Evolutionary conservation across 148 eudicot genomes (phyloP).

Genomic region (Chenopodium formosanum): DNA sequence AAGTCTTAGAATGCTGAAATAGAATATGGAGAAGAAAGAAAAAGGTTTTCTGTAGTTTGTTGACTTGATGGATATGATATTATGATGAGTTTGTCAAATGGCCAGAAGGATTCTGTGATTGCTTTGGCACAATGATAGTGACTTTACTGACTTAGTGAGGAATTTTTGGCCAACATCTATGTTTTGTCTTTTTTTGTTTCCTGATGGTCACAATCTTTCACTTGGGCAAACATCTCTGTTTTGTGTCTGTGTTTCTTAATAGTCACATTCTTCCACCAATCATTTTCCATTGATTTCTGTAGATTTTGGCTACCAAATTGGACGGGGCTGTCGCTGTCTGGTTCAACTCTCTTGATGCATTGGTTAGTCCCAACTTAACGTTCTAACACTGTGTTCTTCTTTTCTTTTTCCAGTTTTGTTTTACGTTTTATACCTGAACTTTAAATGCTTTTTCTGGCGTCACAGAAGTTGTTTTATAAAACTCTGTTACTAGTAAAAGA

Average conservation of each 20-base stretch:
- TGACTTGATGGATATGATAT: neutral
- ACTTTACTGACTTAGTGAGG: neutral
- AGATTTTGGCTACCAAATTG: constrained; percentile 98
- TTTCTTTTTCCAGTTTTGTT: neutral
- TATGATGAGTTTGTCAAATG: neutral
- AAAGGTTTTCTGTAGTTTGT: neutral
- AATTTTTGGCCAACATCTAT: neutral
- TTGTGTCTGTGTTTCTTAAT: neutral
- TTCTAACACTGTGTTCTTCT: neutral
- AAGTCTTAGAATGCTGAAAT: neutral
- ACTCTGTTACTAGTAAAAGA: neutral
- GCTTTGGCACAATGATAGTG: neutral
- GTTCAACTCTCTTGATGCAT: constrained; percentile 63
- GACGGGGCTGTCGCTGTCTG: constrained; percentile 71
- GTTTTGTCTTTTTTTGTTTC: neutral
- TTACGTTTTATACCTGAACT: constrained; percentile 1
- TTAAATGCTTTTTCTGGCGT: neutral
- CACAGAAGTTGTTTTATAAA: neutral
- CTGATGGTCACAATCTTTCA: neutral
- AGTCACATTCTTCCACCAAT: neutral
- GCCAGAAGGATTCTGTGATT: neutral
- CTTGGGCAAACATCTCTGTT: neutral
- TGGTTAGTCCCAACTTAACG: constrained; percentile 47
- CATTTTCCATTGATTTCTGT: constrained; percentile 24
- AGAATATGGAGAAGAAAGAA: constrained; percentile 3